Percentiles rank a stretch among this genome's conserved stretches.
These are phyloP conservation scores for Neurospora sp. DNA, from an alignment of 495 filamentous ascomycete genomes.

Conservation along the genomic window DNA sequence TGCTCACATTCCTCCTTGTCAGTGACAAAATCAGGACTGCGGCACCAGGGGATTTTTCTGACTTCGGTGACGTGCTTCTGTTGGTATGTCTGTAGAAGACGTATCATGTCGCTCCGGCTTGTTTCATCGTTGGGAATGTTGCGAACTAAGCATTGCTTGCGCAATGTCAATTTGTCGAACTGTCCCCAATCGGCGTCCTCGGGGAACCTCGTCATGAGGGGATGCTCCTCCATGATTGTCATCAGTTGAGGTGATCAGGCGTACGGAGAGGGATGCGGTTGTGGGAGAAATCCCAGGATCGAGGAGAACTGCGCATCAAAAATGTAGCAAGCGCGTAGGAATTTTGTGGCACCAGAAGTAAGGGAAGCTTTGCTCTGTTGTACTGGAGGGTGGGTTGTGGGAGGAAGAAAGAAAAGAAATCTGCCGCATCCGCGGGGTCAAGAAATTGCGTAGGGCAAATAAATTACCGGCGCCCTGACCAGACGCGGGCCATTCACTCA, in stretches of 20 bases:
- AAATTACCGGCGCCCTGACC: neutral
- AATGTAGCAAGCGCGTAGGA: neutral
- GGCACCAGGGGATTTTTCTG: neutral
- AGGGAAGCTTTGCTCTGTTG: no score
- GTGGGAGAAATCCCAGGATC: neutral
- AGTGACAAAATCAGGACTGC: no score
- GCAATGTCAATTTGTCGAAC: neutral
- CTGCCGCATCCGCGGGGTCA: neutral
- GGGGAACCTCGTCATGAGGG: neutral
- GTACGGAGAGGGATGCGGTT: neutral
- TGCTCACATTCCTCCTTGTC: no score
- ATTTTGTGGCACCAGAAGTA: neutral
- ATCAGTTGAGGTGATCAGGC: neutral
- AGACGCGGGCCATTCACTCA: neutral
- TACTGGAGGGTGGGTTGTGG: neutral
- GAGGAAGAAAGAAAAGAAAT: neutral
- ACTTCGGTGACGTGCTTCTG: neutral
- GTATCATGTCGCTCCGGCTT: rapidly evolving
- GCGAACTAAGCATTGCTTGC: neutral
- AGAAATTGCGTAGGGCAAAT: neutral
- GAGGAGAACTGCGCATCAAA: neutral
- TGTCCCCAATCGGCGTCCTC: neutral
- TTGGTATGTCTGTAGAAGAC: neutral
- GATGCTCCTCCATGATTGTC: neutral
- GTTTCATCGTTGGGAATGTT: neutral